phyloP scores from a whole-genome alignment of 306 rosid genomes.

The Lathyrus tuberosus region DNA sequence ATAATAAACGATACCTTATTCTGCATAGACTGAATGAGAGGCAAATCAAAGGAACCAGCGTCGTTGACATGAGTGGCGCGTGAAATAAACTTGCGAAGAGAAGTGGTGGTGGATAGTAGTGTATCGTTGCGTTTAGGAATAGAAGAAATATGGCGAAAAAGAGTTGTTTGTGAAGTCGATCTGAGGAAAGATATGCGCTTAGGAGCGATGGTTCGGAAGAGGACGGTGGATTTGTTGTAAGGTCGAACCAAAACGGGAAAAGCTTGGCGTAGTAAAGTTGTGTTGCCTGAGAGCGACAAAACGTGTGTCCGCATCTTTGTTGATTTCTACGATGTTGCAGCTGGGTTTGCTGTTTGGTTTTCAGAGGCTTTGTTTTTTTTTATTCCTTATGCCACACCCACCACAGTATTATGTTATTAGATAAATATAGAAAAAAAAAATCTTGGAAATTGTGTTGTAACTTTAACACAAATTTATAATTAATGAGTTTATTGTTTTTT shows the following conservation, averaged over 20 bases:
- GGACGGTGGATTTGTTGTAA: conserved; percentile 9
- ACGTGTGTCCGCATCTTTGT: conserved; percentile 45
- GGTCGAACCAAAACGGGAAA: conserved; percentile 44
- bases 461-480: too few relatives aligned
- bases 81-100: conserved; percentile 46
- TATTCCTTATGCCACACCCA: too few relatives aligned
- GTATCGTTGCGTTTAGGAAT: not conserved
- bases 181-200: not conserved
- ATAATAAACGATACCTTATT: conserved; percentile 46
- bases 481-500: too few relatives aligned
- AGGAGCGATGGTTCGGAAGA: conserved; percentile 24
- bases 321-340: not conserved
- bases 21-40: conserved; percentile 77
- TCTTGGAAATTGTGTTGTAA: too few relatives aligned
- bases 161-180: conserved; percentile 26
- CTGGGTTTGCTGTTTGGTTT: not conserved
- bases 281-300: conserved; percentile 38
- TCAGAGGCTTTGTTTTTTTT: not conserved
- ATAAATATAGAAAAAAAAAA: too few relatives aligned
- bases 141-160: not conserved
- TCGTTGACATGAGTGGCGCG: conserved; percentile 63
- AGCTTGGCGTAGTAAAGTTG: conserved; percentile 44
- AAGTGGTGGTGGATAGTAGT: not conserved
- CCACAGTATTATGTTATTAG: too few relatives aligned
- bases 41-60: conserved; percentile 70